Conservation (phyloP, 1,284 basidiomycete species). For the Athelia psychrophila region DNA sequence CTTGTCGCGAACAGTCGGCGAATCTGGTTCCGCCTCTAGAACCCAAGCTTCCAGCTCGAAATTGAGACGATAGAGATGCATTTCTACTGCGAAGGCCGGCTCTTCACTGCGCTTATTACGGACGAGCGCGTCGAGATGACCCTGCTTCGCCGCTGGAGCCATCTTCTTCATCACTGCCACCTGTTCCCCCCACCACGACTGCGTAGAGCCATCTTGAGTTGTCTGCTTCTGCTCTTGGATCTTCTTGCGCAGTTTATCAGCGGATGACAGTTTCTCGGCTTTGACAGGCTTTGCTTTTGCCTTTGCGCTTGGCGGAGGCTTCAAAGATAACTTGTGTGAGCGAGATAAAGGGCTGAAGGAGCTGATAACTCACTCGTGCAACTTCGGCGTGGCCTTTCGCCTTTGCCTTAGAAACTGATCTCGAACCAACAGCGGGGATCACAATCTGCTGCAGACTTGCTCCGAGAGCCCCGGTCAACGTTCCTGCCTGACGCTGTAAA, state of each 20-base stretch:
- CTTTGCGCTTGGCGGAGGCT: background rate
- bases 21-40: slow-evolving; percentile 35
- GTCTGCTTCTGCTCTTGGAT: slow-evolving; percentile 42
- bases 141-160: slow-evolving; percentile 25
- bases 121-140: slow-evolving; percentile 31
- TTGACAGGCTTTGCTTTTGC: slow-evolving; percentile 23
- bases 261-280: slow-evolving; percentile 26
- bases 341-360: background rate
- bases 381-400: slow-evolving; percentile 6
- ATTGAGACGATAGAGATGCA: slow-evolving; percentile 50
- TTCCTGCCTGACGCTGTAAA: slow-evolving; percentile 57
- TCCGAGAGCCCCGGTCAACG: slow-evolving; percentile 61
- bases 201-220: slow-evolving; percentile 34
- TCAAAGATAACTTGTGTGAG: background rate
- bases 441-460: slow-evolving; percentile 46
- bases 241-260: slow-evolving; percentile 42
- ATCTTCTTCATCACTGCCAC: slow-evolving; percentile 31
- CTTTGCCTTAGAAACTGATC: slow-evolving; percentile 12
- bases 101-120: slow-evolving; percentile 41
- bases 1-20: slow-evolving; percentile 35
- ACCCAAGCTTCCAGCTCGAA: slow-evolving; percentile 53
- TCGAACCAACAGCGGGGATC: slow-evolving; percentile 38
- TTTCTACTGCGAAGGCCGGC: slow-evolving; percentile 45
- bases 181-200: slow-evolving; percentile 48
- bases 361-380: background rate